Evolutionary conservation across 306 rosid species (phyloP).

Genomic region (Cucumis melo): DNA sequence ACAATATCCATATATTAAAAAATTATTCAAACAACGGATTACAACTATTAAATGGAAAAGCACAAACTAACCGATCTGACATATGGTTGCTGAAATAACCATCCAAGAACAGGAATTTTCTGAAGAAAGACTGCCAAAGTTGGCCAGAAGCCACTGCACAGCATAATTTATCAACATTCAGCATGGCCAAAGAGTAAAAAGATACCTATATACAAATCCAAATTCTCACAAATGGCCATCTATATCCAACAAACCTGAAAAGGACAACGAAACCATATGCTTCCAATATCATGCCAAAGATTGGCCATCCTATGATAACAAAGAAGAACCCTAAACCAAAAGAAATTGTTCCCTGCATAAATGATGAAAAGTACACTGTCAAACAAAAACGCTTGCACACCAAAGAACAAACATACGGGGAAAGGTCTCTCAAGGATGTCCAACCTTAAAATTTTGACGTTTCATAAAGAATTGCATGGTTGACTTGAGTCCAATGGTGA

Average conservation of each 20-base stretch:
- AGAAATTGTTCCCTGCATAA: slow-evolving; percentile 73
- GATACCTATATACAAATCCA: neutral
- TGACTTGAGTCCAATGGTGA: slow-evolving; percentile 87
- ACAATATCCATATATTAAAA: neutral
- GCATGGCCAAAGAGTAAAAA: slow-evolving; percentile 13
- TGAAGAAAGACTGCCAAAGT: slow-evolving; percentile 85
- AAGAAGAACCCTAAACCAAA: slow-evolving; percentile 82
- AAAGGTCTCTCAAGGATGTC: slow-evolving; percentile 8
- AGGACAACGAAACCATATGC: slow-evolving; percentile 77
- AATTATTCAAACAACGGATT: neutral
- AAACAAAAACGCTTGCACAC: neutral
- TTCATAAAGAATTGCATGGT: slow-evolving; percentile 92
- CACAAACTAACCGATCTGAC: slow-evolving; percentile 42
- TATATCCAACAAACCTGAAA: slow-evolving; percentile 51
- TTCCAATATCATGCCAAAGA: slow-evolving; percentile 88
- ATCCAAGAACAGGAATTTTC: slow-evolving; percentile 90
- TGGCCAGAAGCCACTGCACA: slow-evolving; percentile 98
- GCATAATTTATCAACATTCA: slow-evolving; percentile 26
- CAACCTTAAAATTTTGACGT: slow-evolving; percentile 79
- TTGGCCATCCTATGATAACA: slow-evolving; percentile 92
- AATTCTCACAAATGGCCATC: neutral
- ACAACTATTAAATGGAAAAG: neutral
- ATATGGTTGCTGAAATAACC: slow-evolving; percentile 83
- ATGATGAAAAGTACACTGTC: slow-evolving; percentile 1
- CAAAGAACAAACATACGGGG: neutral